Conservation (phyloP, 2,329 filamentous ascomycete species). For the Fusarium sterilihyphosum region DNA sequence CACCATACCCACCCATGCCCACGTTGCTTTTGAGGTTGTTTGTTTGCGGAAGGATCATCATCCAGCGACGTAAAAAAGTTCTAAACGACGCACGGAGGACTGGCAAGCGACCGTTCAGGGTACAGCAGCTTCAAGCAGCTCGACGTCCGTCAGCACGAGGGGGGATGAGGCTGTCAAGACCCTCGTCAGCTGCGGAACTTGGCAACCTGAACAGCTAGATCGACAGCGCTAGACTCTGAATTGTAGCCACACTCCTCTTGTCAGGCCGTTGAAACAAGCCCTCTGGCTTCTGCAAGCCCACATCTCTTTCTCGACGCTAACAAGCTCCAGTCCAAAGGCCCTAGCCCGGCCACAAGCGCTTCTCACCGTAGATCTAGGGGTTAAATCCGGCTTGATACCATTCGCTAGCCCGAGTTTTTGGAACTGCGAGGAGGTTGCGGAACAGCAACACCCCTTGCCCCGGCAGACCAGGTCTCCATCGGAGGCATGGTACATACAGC, state of each 20-base stretch:
- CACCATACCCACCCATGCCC: conserved; percentile 9
- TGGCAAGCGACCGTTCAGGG: neutral
- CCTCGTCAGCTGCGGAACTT: neutral
- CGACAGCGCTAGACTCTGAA: conserved; percentile 21
- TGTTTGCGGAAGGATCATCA: conserved; percentile 21
- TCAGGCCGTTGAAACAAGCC: conserved; percentile 38
- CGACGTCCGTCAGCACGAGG: neutral
- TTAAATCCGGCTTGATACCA: conserved; percentile 34
- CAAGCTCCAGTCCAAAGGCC: conserved; percentile 22
- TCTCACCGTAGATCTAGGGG: conserved; percentile 36
- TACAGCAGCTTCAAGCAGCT: neutral
- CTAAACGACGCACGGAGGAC: neutral
- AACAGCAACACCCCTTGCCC: conserved; percentile 33
- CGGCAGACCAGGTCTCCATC: conserved; percentile 30
- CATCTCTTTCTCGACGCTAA: conserved; percentile 22
- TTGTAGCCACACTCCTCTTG: conserved; percentile 26
- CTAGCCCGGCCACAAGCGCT: conserved; percentile 34
- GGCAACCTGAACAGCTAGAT: conserved; percentile 4
- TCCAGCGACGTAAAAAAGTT: neutral
- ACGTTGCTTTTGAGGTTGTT: conserved; percentile 28
- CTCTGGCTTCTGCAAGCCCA: conserved; percentile 9
- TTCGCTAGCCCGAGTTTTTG: conserved; percentile 39
- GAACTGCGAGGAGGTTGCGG: conserved; percentile 33
- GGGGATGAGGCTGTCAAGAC: neutral
- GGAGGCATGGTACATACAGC: conserved; percentile 1